These are phyloP conservation scores for Zoysia pacifica DNA, from an alignment of 176 grass and related monocot species.

Conservation along the genomic window DNA sequence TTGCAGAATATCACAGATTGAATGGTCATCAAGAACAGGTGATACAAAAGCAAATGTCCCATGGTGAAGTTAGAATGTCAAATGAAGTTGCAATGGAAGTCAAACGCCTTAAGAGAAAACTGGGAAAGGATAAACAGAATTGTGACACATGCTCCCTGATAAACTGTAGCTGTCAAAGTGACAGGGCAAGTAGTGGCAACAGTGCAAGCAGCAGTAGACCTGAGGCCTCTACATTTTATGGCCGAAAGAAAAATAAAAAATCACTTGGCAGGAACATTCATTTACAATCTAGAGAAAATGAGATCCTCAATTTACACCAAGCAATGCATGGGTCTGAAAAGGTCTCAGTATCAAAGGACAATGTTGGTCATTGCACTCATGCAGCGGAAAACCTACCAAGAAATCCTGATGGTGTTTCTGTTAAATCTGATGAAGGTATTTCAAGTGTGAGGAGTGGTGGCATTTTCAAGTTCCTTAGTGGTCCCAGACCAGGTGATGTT, in stretches of 20 bases:
- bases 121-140: conserved; percentile 80
- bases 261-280: conserved; percentile 43
- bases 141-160: conserved; percentile 86
- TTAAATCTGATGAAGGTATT: conserved; percentile 47
- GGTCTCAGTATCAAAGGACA: conserved; percentile 21
- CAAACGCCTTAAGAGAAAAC: conserved; percentile 95
- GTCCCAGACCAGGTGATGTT: conserved; percentile 73
- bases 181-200: conserved; percentile 85
- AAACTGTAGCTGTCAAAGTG: conserved; percentile 96
- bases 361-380: conserved; percentile 19
- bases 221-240: conserved; percentile 48
- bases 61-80: conserved; percentile 68
- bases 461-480: conserved; percentile 87
- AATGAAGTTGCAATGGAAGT: conserved; percentile 98
- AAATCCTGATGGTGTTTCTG: conserved; percentile 30
- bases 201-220: conserved; percentile 90
- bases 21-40: conserved; percentile 54
- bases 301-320: conserved; percentile 28
- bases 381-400: conserved; percentile 19
- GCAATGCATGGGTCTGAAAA: conserved; percentile 39
- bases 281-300: conserved; percentile 41
- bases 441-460: conserved; percentile 68
- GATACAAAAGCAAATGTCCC: conserved; percentile 48
- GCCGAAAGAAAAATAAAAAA: conserved; percentile 84
- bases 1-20: conserved; percentile 80